A percentile compares a stretch with the other conserved stretches of the same genome.
Conservation (phyloP, 1,284 basidiomycete genomes). For the Taiwanofungus camphoratus region DNA sequence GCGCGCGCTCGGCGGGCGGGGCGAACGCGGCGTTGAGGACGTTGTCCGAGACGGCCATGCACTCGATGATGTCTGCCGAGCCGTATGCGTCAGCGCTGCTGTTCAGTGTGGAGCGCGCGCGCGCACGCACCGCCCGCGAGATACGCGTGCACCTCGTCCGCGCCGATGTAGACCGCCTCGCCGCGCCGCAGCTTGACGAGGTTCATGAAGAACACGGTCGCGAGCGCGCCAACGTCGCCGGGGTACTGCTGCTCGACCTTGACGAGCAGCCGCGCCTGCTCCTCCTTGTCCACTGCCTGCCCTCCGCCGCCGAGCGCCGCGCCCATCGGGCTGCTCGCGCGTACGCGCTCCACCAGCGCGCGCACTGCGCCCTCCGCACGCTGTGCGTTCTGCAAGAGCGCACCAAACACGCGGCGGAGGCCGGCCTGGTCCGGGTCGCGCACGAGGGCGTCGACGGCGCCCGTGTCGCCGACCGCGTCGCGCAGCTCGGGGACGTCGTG, state of each 20-base stretch:
- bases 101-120: neutral
- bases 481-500: constrained; percentile 68
- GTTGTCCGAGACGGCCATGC: constrained; percentile 97
- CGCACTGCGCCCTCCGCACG: neutral
- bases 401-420: neutral
- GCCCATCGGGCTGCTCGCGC: constrained; percentile 22
- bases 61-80: constrained; percentile 84
- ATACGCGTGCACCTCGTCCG: constrained; percentile 96
- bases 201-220: constrained; percentile 81
- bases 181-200: constrained; percentile 75
- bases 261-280: constrained; percentile 61
- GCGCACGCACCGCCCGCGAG: constrained; percentile 72
- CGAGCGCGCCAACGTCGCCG: constrained; percentile 87
- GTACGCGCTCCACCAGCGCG: constrained; percentile 49
- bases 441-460: constrained; percentile 6
- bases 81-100: neutral
- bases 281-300: constrained; percentile 1
- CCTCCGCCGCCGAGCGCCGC: constrained; percentile 10
- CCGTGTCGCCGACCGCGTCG: constrained; percentile 17
- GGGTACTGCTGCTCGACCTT: constrained; percentile 80
- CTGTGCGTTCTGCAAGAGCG: neutral
- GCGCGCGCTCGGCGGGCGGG: constrained; percentile 60
- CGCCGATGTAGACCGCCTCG: constrained; percentile 89
- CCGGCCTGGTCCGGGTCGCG: neutral
- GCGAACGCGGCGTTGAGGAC: constrained; percentile 97